Base-by-base conservation (phyloP, 352 stramenopile species). In the Phytophthora citrophthora region DNA sequence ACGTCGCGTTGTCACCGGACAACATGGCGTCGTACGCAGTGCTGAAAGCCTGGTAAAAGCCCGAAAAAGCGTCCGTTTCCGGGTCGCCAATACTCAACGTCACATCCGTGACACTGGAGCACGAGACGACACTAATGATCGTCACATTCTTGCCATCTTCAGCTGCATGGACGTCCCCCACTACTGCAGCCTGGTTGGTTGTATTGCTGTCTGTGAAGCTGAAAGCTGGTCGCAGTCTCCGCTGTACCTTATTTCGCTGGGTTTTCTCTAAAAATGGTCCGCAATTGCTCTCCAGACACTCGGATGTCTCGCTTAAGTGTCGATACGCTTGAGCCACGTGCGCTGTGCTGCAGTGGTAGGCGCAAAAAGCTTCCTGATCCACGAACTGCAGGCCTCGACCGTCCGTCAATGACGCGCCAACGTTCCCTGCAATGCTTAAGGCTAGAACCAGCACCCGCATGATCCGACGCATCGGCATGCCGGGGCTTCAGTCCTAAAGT, bases 21-120 rank as follows among this genome's bases (percentile, higher is more conserved):
- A 91, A 49, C 76, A 91, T 86, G 12, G 77, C 77, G 53, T 91
- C 79, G 38, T 89, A 91, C 3, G 82, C 82, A 12, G 57, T 60
- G 43, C 76, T 77, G 60, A 91, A 89, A 16, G 77, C 74, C 4
- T 73, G 54, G 47, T 88, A 82, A 60, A 91, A 91, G 41, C 67
- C 65, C 1, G 66, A 61, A 46, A 91, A 91, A 34, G 67, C 77
- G 56, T 79, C 77, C 9, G 26, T 61, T 41, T 72, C 61, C 3
- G 68, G 41, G 58, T 84, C 81, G 27, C 79, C 81, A 10, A 91
- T 68, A 1, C 64, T 65, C 2, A 91, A 47, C 55, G 81, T 77
- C 9, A 89, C 67, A 26, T 74, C 73, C 26, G 61, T 76, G 18
- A 69, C 69, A 55, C 54, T 70, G 31, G 36, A 54, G 39, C 81